phyloP scores from a whole-genome alignment of 306 rosid genomes.

The Sicyos edulis region DNA sequence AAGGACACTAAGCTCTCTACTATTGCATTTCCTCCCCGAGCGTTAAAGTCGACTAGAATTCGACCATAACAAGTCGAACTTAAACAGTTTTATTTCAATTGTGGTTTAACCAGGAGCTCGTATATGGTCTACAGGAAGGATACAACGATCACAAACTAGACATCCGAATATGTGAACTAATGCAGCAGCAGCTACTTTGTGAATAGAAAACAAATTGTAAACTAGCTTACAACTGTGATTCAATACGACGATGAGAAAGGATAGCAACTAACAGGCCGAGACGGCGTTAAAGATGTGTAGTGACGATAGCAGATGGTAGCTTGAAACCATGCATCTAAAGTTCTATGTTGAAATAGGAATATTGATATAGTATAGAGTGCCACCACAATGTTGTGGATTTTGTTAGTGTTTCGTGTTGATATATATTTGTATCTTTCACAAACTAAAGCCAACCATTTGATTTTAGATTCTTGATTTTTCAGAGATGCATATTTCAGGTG shows the following conservation, averaged over 20 bases:
- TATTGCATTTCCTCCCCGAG: not conserved
- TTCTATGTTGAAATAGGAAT: slow-evolving; percentile 9
- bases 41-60: not conserved
- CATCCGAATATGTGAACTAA: not conserved
- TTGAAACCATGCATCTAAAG: slow-evolving; percentile 7
- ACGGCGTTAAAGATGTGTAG: not conserved
- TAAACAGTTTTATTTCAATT: not conserved
- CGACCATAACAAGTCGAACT: not conserved
- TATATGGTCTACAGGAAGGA: not conserved
- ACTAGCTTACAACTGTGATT: slow-evolving; percentile 19
- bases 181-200: slow-evolving; percentile 16
- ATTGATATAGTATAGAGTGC: slow-evolving; percentile 13
- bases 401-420: slow-evolving; percentile 13
- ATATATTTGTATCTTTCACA: slow-evolving; percentile 1
- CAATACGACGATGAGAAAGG: not conserved
- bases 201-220: slow-evolving; percentile 15
- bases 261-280: slow-evolving; percentile 14
- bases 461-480: slow-evolving; percentile 8
- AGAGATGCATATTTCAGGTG: not conserved
- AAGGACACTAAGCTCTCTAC: too few relatives aligned
- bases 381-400: slow-evolving; percentile 19
- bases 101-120: not conserved
- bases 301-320: slow-evolving; percentile 12
- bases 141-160: not conserved
- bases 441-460: slow-evolving; percentile 17